phyloP scores from a whole-genome alignment of 2,329 filamentous ascomycete genomes.

The Epichloe sibirici region DNA sequence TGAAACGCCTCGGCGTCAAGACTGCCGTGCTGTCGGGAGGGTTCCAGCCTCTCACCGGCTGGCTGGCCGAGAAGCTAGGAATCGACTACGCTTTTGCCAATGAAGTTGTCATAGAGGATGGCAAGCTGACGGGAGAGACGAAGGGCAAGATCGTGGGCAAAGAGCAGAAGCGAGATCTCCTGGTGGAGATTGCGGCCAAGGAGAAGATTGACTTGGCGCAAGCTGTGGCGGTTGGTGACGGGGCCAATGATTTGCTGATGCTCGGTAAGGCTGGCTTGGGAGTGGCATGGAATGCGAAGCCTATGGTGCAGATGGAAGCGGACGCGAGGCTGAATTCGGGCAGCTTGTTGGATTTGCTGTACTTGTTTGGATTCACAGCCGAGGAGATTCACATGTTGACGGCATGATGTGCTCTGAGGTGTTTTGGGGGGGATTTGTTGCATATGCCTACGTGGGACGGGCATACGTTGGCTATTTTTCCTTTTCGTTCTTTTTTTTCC shows the following conservation, averaged over 20 bases:
- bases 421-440: neutral
- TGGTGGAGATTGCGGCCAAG: slow-evolving; percentile 56
- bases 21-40: slow-evolving; percentile 87
- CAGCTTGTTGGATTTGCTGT: slow-evolving; percentile 58
- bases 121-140: slow-evolving; percentile 58
- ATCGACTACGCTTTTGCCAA: slow-evolving; percentile 87
- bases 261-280: slow-evolving; percentile 63
- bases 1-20: slow-evolving; percentile 72
- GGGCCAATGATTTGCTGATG: slow-evolving; percentile 75
- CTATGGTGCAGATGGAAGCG: slow-evolving; percentile 66
- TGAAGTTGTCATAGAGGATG: slow-evolving; percentile 55
- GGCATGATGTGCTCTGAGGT: neutral
- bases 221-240: slow-evolving; percentile 66
- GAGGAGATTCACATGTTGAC: slow-evolving; percentile 37
- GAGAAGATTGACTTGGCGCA: slow-evolving; percentile 55
- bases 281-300: slow-evolving; percentile 77
- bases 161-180: slow-evolving; percentile 59
- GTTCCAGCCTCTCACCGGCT: slow-evolving; percentile 78
- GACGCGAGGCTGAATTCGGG: slow-evolving; percentile 59
- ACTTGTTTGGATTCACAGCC: slow-evolving; percentile 58
- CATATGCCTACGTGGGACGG: neutral
- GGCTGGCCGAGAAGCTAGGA: slow-evolving; percentile 69
- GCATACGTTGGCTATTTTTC: neutral
- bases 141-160: slow-evolving; percentile 62
- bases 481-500: neutral